Evolutionary conservation across 306 rosid species (phyloP).

Genomic region (Adenanthera pavonina): DNA sequence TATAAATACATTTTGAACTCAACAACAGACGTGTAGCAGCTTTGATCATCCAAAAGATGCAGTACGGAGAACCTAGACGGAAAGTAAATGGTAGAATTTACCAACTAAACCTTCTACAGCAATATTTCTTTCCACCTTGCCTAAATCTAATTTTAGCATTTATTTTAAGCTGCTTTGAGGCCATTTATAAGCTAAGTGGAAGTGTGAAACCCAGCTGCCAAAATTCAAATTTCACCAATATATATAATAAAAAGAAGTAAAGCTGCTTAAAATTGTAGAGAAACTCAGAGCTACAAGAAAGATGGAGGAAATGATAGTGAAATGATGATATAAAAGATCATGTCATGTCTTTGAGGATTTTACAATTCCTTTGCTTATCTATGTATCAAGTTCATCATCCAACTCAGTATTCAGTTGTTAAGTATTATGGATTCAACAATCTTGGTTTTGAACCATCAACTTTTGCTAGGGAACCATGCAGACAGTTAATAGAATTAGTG

Average conservation of each 20-base stretch:
- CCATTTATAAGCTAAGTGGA: neutral
- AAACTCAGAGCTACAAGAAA: neutral
- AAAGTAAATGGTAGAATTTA: neutral
- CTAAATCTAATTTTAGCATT: slow-evolving; percentile 12
- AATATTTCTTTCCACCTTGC: slow-evolving; percentile 21
- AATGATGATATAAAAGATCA: neutral
- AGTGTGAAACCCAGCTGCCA: neutral
- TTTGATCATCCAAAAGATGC: neutral
- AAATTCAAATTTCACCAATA: neutral
- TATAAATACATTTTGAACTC: neutral
- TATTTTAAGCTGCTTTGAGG: neutral
- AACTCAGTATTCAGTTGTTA: neutral
- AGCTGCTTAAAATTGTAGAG: neutral
- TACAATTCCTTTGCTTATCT: neutral
- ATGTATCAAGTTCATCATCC: neutral
- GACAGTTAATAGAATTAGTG: neutral
- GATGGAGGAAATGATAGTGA: neutral
- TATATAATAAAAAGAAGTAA: neutral
- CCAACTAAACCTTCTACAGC: neutral
- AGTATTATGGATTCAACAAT: neutral
- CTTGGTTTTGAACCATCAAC: neutral
- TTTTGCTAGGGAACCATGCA: neutral
- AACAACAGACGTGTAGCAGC: neutral
- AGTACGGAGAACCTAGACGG: slow-evolving; percentile 22
- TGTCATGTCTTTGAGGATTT: neutral